Evolutionary conservation across 1,284 basidiomycete species (phyloP), one percentile per base, ranked within the genome.

Genomic region (Cryptococcus jaspeensis): DNA sequence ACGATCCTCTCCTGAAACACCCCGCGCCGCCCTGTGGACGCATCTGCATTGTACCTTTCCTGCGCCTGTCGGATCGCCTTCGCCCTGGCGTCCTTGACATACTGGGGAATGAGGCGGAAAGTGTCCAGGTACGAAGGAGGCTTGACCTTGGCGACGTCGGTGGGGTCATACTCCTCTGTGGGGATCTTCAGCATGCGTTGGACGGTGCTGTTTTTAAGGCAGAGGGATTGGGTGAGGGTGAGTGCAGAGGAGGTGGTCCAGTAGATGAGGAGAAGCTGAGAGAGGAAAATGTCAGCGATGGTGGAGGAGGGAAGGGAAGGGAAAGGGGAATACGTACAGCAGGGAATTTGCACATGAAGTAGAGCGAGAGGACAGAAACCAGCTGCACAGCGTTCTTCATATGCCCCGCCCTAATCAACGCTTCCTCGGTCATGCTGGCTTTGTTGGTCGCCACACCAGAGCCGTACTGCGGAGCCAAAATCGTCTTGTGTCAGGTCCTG

Each of bases 221-320:
- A n/a, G 12, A 66, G 54, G 16, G 81, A 74, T 72, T 84, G 82
- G 5, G 76, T 40, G n/a, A 83, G 70, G n/a, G 81, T 81, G 63
- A 80, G 77, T 40, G 72, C 61, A 67, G 82, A 82, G 55, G 81
- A 80, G 35, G 80, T 79, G 6, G 79, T 79, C 82, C 82, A 84
- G 76, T 82, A 83, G 53, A 82, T 74, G n/a, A 82, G 75, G 23
- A 83, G 72, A 9, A 79, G 81, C 76, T 80, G 63, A 3, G 45
- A 51, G 8, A 5, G 25, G 50, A 25, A 32, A 38, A 53, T 9
- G 18, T 25, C 11, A n/a, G 9, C 13, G 45, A 42, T n/a, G 38
- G 36, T 39, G 43, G 35, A 56, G 37, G 16, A 50, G 47, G 15
- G 37, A 23, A 3, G 38, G 6, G 28, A 32, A 32, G 28, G 4